Percentiles rank a stretch among this genome's conserved stretches.
These are phyloP conservation scores for Saccharomycopsis sp. DNA, from an alignment of 805 yeast genomes.

Conservation along the genomic window DNA sequence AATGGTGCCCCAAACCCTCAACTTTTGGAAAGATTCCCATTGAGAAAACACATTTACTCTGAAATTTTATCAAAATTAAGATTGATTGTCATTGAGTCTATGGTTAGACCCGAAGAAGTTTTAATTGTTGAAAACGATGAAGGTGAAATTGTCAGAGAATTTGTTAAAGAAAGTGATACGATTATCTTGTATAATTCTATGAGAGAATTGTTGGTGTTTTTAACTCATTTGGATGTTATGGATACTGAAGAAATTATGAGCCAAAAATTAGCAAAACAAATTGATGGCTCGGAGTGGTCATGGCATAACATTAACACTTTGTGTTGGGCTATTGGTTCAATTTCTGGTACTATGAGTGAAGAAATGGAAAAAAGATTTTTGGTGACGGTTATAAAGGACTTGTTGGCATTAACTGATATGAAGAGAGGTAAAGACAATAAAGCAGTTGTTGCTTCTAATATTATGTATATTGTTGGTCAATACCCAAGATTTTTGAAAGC, in stretches of 20 bases:
- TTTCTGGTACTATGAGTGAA: conserved; percentile 97
- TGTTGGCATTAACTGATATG: conserved; percentile 87
- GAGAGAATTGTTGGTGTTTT: conserved; percentile 91
- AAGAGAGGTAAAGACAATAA: conserved; percentile 96
- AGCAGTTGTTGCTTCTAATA: conserved; percentile 99
- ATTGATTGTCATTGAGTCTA: conserved; percentile 89
- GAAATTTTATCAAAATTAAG: conserved; percentile 75
- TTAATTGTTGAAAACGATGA: conserved; percentile 96
- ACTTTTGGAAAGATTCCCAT: conserved; percentile 64
- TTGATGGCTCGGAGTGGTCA: conserved; percentile 97
- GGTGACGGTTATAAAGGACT: conserved; percentile 87
- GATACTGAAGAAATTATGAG: conserved; percentile 94
- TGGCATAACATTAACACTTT: conserved; percentile 96
- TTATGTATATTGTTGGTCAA: conserved; percentile 99
- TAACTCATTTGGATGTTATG: conserved; percentile 90
- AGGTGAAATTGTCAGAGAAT: conserved; percentile 97
- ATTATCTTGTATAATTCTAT: conserved; percentile 90
- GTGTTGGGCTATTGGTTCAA: conserved; percentile 99
- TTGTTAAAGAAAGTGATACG: conserved; percentile 94
- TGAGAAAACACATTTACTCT: conserved; percentile 81
- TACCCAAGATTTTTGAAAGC: conserved; percentile 96
- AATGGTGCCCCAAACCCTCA: conserved; percentile 88
- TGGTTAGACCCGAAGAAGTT: conserved; percentile 99
- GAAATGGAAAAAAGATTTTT: conserved; percentile 93
- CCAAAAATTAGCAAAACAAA: conserved; percentile 82